Evolutionary conservation across 345 rosid genomes (phyloP).

Genomic region (Linum tenue): DNA sequence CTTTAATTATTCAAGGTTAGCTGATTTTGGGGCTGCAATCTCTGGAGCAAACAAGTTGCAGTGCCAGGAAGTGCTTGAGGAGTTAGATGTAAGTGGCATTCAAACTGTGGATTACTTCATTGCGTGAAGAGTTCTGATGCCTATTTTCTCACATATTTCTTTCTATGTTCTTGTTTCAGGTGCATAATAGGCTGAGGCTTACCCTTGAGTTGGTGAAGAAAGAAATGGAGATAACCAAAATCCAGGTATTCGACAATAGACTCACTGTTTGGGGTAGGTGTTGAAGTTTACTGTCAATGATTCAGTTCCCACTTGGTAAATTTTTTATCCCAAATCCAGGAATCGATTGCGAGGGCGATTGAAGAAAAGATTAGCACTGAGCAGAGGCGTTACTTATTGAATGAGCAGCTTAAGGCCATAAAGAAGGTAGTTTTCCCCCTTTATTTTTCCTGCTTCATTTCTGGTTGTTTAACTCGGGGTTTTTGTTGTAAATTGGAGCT

Average conservation of each 20-base stretch:
- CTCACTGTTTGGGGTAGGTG: background rate
- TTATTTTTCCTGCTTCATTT: background rate
- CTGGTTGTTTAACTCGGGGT: slow-evolving; percentile 3
- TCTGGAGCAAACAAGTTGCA: slow-evolving; percentile 84
- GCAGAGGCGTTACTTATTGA: slow-evolving; percentile 93
- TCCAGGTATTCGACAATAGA: slow-evolving; percentile 50
- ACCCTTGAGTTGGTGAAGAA: slow-evolving; percentile 85
- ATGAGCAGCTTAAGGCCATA: slow-evolving; percentile 98
- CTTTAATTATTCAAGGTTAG: slow-evolving; percentile 75
- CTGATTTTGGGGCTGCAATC: slow-evolving; percentile 99
- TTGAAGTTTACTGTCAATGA: background rate
- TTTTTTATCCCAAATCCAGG: slow-evolving; percentile 34
- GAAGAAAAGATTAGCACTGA: slow-evolving; percentile 98
- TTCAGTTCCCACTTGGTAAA: slow-evolving; percentile 8
- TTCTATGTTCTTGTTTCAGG: slow-evolving; percentile 32
- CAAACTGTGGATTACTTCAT: slow-evolving; percentile 4
- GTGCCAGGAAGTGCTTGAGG: slow-evolving; percentile 89
- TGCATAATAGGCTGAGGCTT: slow-evolving; percentile 76
- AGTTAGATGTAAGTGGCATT: slow-evolving; percentile 74
- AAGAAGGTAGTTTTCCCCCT: slow-evolving; percentile 56
- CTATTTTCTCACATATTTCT: background rate
- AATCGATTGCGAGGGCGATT: slow-evolving; percentile 92
- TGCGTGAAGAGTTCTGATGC: slow-evolving; percentile 7
- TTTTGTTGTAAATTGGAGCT: slow-evolving; percentile 10
- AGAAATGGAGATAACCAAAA: slow-evolving; percentile 96